These are phyloP conservation scores for Xylaria sp. DNA, from an alignment of 2,329 filamentous ascomycete genomes.

Conservation along the genomic window DNA sequence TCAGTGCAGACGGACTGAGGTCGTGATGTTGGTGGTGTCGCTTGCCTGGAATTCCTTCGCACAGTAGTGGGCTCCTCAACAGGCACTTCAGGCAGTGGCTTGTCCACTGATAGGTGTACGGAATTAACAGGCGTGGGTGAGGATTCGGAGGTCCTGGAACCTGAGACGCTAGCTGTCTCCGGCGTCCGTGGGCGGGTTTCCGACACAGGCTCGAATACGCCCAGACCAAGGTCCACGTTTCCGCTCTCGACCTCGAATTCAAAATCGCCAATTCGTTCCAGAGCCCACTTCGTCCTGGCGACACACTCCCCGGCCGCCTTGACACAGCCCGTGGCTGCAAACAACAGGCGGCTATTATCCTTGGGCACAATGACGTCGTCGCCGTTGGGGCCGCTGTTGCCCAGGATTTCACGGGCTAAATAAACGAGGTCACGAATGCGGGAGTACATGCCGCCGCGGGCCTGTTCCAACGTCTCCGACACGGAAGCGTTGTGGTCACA, in stretches of 20 bases:
- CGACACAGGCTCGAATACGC: conserved; percentile 50
- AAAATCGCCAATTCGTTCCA: conserved; percentile 89
- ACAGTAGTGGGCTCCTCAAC: conserved; percentile 37
- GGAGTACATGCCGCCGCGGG: conserved; percentile 76
- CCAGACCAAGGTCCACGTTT: conserved; percentile 59
- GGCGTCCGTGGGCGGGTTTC: conserved; percentile 37
- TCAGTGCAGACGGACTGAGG: conserved; percentile 46
- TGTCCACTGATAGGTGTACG: conserved; percentile 56
- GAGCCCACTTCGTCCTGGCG: conserved; percentile 78
- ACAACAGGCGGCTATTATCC: conserved; percentile 74
- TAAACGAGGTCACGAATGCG: conserved; percentile 79
- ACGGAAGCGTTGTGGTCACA: conserved; percentile 74
- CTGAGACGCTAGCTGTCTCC: conserved; percentile 43
- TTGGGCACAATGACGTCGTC: conserved; percentile 81
- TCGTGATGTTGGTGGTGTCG: conserved; percentile 44
- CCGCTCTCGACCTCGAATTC: conserved; percentile 74
- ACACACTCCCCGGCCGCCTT: conserved; percentile 90
- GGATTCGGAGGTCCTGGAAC: conserved; percentile 40
- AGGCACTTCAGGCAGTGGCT: conserved; percentile 70
- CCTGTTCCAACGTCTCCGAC: conserved; percentile 66
- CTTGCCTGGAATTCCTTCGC: conserved; percentile 26
- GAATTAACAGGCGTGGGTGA: conserved; percentile 31
- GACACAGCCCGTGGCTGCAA: conserved; percentile 84
- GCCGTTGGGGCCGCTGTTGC: conserved; percentile 66
- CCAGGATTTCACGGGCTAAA: conserved; percentile 79